These are phyloP conservation scores for Evernia prunastri DNA, from an alignment of 495 filamentous ascomycete species.

Conservation along the genomic window DNA sequence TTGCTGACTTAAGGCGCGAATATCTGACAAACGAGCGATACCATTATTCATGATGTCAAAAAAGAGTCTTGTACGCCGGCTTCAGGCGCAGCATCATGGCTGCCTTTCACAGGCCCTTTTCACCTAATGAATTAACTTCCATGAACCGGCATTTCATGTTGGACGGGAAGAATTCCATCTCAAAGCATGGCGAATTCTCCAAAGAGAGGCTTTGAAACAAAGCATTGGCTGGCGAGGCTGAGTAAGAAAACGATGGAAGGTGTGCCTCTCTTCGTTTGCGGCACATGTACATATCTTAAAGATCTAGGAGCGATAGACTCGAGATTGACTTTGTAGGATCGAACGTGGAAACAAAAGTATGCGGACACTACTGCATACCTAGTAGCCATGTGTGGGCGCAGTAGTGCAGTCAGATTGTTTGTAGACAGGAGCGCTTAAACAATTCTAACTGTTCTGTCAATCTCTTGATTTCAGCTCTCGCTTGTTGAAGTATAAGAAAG, in stretches of 20 bases:
- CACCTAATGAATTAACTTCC: neutral
- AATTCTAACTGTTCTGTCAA: neutral
- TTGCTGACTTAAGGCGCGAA: neutral
- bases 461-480: neutral
- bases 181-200: neutral
- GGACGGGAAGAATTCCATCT: neutral
- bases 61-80: neutral
- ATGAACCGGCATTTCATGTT: neutral
- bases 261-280: neutral
- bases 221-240: neutral
- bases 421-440: neutral
- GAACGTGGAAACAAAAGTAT: neutral
- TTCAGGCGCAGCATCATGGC: neutral
- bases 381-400: neutral
- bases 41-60: neutral
- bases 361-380: neutral
- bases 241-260: neutral
- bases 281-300: neutral
- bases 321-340: neutral
- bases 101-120: neutral
- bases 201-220: neutral
- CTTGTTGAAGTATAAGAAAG: neutral
- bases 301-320: neutral
- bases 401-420: neutral
- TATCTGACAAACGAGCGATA: neutral